Percentiles rank a stretch among this genome's conserved stretches.
phyloP scores from a whole-genome alignment of 257 asterid genomes.

The Nicotiana otophora region DNA sequence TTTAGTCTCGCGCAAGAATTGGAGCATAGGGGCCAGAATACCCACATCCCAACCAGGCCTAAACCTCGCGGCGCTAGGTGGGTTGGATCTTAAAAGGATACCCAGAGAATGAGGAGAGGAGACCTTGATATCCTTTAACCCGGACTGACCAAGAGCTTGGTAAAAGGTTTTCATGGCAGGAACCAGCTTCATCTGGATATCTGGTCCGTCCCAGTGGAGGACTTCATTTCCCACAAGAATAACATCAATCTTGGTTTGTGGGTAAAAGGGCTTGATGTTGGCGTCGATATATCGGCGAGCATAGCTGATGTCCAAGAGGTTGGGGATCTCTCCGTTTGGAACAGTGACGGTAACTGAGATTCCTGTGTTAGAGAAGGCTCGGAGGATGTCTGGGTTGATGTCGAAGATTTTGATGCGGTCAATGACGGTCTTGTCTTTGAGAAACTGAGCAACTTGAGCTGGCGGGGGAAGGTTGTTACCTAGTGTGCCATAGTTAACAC shows the following conservation, averaged over 20 bases:
- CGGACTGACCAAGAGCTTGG: conserved; percentile 34
- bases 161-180: conserved; percentile 59
- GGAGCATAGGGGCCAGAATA: conserved; percentile 51
- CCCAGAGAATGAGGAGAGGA: conserved; percentile 81
- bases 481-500: conserved; percentile 85
- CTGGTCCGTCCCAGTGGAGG: conserved; percentile 91
- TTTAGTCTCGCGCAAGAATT: conserved; percentile 54
- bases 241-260: conserved; percentile 53
- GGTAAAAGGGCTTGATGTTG: conserved; percentile 59
- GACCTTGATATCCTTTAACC: conserved; percentile 42
- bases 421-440: conserved; percentile 55
- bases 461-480: conserved; percentile 91
- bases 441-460: conserved; percentile 61
- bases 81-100: conserved; percentile 48
- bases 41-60: conserved; percentile 84
- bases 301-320: conserved; percentile 29
- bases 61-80: conserved; percentile 64
- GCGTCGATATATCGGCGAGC: conserved; percentile 47
- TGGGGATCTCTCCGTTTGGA: conserved; percentile 80
- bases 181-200: conserved; percentile 54
- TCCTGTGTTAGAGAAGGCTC: conserved; percentile 74
- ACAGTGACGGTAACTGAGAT: conserved; percentile 72
- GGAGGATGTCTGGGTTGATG: conserved; percentile 74
- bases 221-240: conserved; percentile 77
- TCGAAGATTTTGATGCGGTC: conserved; percentile 80